Base-by-base conservation (phyloP, 768 basidiomycete genomes). In the Pisolithus marmoratus region DNA sequence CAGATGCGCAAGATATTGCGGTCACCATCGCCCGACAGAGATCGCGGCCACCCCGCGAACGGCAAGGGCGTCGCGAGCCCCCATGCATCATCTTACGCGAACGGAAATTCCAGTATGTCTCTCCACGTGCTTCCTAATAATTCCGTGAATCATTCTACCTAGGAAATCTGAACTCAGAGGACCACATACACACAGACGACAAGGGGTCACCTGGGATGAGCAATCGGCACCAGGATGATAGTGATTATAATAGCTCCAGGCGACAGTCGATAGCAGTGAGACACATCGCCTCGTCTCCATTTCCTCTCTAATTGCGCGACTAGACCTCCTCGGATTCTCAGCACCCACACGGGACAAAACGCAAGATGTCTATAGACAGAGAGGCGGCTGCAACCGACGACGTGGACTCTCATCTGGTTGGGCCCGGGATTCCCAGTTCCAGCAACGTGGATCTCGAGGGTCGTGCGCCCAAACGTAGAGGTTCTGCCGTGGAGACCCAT, bases 291-390 rank as follows among this genome's bases (percentile, higher is more conserved):
- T 27, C 19, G 41, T 31, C 4, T 37, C 26, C 29, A 8, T 24
- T 7, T 52, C 9, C 8, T 47, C 11, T 52, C n/a, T 48, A 55
- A 51, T 36, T 9, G n/a, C 38, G 15, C 3, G 27, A 41, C 47
- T 56, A 68, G 66, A 70, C 59, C 29, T 68, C 66, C 40, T 68
- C 72, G 47, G 74, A 75, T 58, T 68, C 73, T 34, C 71, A 74
- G 20, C 63, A 71, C 9, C 66, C 73, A 1, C 82, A 83, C 61
- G 87, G 88, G 48, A 83, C 81, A 52, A 92, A 92, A 67, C 80
- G 90, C 58, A 93, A 93, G 72, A 84, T 90, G 75, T 90, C 89
- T 22, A 73, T 76, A 56, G 87, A 88, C 74, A 76, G 80, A 51
- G 70, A 70, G 48, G 66, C 66, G 23, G 71, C 79, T 20, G 71